Evolutionary conservation across 768 basidiomycete species (phyloP), one percentile per base, ranked within the genome.

Genomic region (Filobasidium wieringae): DNA sequence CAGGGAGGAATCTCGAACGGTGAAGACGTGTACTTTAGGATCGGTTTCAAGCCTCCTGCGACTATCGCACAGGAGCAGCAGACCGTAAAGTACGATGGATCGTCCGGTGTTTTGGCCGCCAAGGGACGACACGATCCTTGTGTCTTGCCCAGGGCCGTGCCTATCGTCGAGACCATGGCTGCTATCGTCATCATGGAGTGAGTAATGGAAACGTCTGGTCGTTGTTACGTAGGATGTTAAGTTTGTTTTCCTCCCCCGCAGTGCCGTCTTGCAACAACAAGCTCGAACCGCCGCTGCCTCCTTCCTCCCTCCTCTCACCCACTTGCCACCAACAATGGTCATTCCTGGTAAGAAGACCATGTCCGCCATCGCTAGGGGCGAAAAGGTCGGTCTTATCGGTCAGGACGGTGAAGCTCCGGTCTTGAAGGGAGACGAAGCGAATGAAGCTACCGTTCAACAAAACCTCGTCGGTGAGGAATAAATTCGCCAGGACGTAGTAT

Each of bases 1-100:
- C 95, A 99, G 76, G 95, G 95, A 37, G 95, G 95, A 27, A 97
- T 99, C 72, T 86, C 89, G 43, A 99, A 99, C 71, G 89, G 89
- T 34, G 91, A 99, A 78, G 83, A 88, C 68, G 85, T 99, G 66
- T 99, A 96, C 79, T 99, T 99, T 80, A 95, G 91, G 57, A 80
- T 96, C 65, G 92, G 87, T 9, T 99, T 99, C 82, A 99, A 99
- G 77, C 89, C 89, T 17, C 95, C 95, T 55, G 95, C 95, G 47
- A 99, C 95, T 55, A 99, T 99, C 72, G 87, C 90, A 24, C 90
- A 88, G 72, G 78, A 83, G 29, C 95, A 99, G 75, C 72, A 78
- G 49, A 99, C 95, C 26, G 89, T 86, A 11, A 85, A 87, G 73
- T 99, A 99, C 73, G 84, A 95, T 69, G 95, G 95, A 29, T 87